Evolutionary conservation across 2,329 filamentous ascomycete genomes (phyloP), one percentile per base, ranked within the genome.

Genomic region (Aspergillus ustus): DNA sequence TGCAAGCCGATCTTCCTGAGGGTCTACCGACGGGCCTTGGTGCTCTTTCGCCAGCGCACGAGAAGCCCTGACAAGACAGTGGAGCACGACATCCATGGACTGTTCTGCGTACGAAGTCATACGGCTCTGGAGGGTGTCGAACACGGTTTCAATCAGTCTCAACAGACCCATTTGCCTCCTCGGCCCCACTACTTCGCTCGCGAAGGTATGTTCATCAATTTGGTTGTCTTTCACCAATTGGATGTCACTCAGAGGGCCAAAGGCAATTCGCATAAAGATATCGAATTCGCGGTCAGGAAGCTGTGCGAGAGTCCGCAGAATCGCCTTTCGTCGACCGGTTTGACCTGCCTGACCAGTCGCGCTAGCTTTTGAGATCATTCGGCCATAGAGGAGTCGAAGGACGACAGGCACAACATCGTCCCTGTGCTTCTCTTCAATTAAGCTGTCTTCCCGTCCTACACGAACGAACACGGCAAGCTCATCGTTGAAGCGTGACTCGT

Each of bases 401-500:
- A 99, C 82, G 5, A 99, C 87, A 1, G 95, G 94, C 83, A 98
- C 91, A 40, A 97, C 78, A 50, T 87, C 85, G 3, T 80, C 71
- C 8, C 90, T 87, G 72, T 99, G 92, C 54, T 90, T 86, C 7
- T 88, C 81, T 67, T 89, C 88, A 66, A 97, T 90, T 58, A 89
- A 78, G 60, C 88, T 88, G 63, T 85, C 81, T 44, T 87, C 80
- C 25, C 79, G 72, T 19, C 91, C 89, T 17, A 90, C 86, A 71
- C 92, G 90, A 57, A 99, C 85, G 66, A 99, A 90, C 4, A 95
- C 87, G 0, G 92, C 90, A n/a, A 99, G 84, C 73, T 98, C 94
- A 71, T 98, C 95, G 72, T 93, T 92, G 78, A 98, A 97, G 52
- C 91, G 87, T 25, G 91, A 89, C 65, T 98, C 95, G 67, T 99